Percentiles rank a stretch among this genome's conserved stretches.
These are phyloP conservation scores for Magnolia changhungtana DNA, from an alignment of 164 flowering plant species.

Conservation along the genomic window DNA sequence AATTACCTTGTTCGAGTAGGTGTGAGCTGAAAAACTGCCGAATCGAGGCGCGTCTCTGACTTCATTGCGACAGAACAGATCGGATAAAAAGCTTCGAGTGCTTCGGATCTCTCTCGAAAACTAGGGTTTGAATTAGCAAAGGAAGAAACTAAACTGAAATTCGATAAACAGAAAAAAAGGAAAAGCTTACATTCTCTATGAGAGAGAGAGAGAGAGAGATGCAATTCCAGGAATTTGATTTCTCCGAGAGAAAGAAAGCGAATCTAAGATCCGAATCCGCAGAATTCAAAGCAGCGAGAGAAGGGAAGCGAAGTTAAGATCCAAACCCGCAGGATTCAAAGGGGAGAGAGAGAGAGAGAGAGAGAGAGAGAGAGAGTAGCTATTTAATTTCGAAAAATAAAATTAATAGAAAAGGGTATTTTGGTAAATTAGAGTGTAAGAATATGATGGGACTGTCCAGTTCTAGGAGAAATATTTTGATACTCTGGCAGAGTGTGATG, in stretches of 20 bases:
- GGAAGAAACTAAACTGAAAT: not conserved
- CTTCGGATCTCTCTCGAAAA: not conserved
- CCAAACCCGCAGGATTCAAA: too few species aligned
- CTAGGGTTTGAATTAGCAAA: not conserved
- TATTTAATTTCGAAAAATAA: not conserved
- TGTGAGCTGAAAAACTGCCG: conserved; percentile 88
- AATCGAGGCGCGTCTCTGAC: conserved; percentile 69
- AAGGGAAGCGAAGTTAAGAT: not conserved
- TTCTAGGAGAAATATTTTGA: too few species aligned
- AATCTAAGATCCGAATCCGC: not conserved
- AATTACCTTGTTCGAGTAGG: conserved; percentile 96
- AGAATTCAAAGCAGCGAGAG: not conserved
- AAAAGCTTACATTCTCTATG: not conserved
- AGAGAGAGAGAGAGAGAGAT: not conserved
- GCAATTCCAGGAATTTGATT: not conserved
- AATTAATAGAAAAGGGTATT: not conserved
- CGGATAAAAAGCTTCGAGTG: not conserved
- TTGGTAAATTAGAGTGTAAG: not conserved
- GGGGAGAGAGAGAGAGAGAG: not conserved
- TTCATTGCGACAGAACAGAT: conserved; percentile 43
- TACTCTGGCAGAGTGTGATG: too few species aligned
- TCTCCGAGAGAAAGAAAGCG: not conserved
- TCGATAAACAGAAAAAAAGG: not conserved
- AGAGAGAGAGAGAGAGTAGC: not conserved
- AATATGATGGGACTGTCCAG: too few species aligned